Evolutionary conservation across 148 eudicot genomes (phyloP).

Genomic region (Cornus suecica): DNA sequence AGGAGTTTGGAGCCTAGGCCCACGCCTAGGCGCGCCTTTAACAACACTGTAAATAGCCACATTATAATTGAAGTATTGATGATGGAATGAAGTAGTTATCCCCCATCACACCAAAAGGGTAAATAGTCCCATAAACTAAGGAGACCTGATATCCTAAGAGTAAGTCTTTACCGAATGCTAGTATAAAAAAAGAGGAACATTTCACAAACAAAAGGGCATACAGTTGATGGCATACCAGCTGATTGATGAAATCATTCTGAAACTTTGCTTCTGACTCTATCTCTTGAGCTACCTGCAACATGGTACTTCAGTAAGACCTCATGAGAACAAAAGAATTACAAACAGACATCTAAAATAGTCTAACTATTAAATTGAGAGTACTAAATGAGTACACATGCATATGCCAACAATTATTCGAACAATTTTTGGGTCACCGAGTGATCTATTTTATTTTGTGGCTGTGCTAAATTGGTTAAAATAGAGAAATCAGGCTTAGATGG

Average conservation of each 20-base stretch:
- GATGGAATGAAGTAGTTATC: neutral
- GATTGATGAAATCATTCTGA: constrained; percentile 78
- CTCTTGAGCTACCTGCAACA: constrained; percentile 74
- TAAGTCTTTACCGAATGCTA: neutral
- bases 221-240: constrained; percentile 53
- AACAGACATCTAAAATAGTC: neutral
- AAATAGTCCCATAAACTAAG: neutral
- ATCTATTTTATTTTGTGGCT: too few relatives aligned
- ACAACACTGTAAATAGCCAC: neutral
- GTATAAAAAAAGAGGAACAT: neutral
- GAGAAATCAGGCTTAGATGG: too few relatives aligned
- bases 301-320: constrained; percentile 14
- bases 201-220: neutral
- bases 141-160: neutral
- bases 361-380: neutral
- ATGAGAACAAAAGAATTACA: neutral
- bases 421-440: neutral
- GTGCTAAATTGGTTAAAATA: neutral
- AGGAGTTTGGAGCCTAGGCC: too few relatives aligned
- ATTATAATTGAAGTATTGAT: neutral
- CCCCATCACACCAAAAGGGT: neutral
- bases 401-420: neutral
- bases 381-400: neutral
- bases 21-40: too few relatives aligned
- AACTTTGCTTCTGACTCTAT: constrained; percentile 68